A percentile compares a stretch with the other conserved stretches of the same genome.
phyloP scores from a whole-genome alignment of 1,139 yeast species.

The Magnusiomyces ingens region DNA sequence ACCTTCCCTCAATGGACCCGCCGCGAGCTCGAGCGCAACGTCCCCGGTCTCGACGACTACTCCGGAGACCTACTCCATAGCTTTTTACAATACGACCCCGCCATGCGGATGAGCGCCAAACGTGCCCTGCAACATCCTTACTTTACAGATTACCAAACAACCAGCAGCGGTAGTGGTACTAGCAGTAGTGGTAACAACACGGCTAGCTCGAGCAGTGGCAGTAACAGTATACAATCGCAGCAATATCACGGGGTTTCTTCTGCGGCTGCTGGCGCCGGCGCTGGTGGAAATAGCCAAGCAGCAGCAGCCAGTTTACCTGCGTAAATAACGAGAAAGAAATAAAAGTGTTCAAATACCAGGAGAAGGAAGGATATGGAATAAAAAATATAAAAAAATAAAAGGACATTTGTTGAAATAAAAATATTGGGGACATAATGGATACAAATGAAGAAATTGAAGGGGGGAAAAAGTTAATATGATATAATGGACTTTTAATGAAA shows the following conservation, averaged over 20 bases:
- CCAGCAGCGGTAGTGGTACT: background rate
- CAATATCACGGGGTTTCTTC: too few relatives aligned
- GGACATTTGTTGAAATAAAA: background rate
- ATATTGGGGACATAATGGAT: background rate
- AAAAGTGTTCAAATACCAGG: background rate
- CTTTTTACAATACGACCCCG: slow-evolving; percentile 86
- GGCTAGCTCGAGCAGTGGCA: too few relatives aligned
- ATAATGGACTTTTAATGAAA: too few relatives aligned
- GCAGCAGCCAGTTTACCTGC: background rate
- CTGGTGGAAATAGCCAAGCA: background rate
- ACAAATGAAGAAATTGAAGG: background rate
- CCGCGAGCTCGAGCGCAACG: slow-evolving; percentile 60
- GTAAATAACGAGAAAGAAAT: too few relatives aligned
- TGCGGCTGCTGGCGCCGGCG: too few relatives aligned
- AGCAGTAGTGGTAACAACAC: background rate
- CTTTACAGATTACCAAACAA: slow-evolving; percentile 36
- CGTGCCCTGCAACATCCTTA: slow-evolving; percentile 88
- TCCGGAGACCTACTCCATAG: slow-evolving; percentile 80
- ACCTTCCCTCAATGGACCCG: slow-evolving; percentile 94
- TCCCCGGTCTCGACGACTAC: slow-evolving; percentile 63
- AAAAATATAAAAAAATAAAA: background rate
- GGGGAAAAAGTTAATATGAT: too few relatives aligned
- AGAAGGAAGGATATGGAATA: background rate
- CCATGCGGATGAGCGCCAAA: slow-evolving; percentile 89
- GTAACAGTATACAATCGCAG: too few relatives aligned